Conservation (phyloP, 2,329 filamentous ascomycete genomes). For the Aspergillus japonicus region DNA sequence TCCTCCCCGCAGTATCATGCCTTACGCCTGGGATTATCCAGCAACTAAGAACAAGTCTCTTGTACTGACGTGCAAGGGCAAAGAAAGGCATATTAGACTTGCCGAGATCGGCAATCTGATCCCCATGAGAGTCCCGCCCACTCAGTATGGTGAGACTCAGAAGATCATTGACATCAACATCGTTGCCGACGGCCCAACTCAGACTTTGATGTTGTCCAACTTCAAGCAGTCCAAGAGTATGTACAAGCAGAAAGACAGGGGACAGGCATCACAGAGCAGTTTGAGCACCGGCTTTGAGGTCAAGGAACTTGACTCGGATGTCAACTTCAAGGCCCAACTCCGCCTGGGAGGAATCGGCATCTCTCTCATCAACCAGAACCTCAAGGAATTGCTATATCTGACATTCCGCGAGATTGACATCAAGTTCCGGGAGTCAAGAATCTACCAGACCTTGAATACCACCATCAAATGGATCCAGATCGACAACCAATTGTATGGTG, state of each 20-base stretch:
- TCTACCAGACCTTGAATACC: conserved; percentile 88
- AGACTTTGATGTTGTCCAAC: conserved; percentile 90
- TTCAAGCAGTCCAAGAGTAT: conserved; percentile 91
- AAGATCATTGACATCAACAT: conserved; percentile 98
- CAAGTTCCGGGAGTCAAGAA: conserved; percentile 85
- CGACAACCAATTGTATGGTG: conserved; percentile 96
- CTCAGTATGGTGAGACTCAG: conserved; percentile 60
- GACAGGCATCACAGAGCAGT: conserved; percentile 57
- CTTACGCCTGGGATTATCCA: conserved; percentile 98
- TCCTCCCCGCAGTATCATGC: conserved; percentile 95
- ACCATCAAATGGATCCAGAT: conserved; percentile 99
- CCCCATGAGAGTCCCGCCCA: conserved; percentile 81
- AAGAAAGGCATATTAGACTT: conserved; percentile 87
- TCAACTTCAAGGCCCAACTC: conserved; percentile 85
- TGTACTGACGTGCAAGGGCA: conserved; percentile 73
- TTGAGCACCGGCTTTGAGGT: conserved; percentile 79
- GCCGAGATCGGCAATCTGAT: conserved; percentile 95
- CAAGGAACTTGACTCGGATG: conserved; percentile 83
- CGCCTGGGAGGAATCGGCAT: conserved; percentile 87
- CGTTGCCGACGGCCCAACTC: conserved; percentile 89
- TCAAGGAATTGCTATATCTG: conserved; percentile 89
- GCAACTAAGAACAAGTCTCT: conserved; percentile 96
- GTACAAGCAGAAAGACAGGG: conserved; percentile 65
- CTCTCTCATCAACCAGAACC: conserved; percentile 86
- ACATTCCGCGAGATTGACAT: conserved; percentile 89